A percentile compares a stretch with the other conserved stretches of the same genome.
Conservation (phyloP, 805 yeast species). For the Kodamaea kakaduensis region DNA sequence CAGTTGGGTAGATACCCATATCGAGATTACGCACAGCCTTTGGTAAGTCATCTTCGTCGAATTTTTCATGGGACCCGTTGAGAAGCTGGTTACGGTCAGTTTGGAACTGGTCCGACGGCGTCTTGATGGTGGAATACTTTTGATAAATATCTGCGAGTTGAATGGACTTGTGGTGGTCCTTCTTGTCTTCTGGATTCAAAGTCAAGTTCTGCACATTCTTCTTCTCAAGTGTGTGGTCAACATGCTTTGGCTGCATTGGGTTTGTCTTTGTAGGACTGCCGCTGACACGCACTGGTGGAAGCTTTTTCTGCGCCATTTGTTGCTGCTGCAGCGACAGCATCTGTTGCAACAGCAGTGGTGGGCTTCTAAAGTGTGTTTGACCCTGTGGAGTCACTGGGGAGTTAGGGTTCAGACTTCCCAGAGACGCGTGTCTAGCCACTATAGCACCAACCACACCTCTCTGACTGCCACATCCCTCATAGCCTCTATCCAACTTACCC, state of each 20-base stretch:
- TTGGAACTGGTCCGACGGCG: slow-evolving; percentile 40
- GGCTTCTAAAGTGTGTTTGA: neutral
- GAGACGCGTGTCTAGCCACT: slow-evolving; percentile 6
- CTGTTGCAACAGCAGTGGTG: neutral
- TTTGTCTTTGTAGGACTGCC: neutral
- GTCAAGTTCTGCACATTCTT: slow-evolving; percentile 16
- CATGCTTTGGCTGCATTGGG: neutral
- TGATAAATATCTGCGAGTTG: slow-evolving; percentile 42
- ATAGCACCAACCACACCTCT: slow-evolving; percentile 44
- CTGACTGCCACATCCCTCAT: slow-evolving; percentile 72
- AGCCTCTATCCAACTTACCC: slow-evolving; percentile 44
- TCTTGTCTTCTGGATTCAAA: slow-evolving; percentile 7
- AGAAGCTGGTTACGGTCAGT: slow-evolving; percentile 31
- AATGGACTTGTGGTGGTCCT: slow-evolving; percentile 30
- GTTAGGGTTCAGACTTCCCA: slow-evolving; percentile 5
- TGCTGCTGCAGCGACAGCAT: neutral
- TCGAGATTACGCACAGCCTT: slow-evolving; percentile 25
- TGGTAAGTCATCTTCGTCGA: slow-evolving; percentile 35
- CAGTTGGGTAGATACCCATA: slow-evolving; percentile 31
- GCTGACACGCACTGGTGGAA: too few relatives aligned
- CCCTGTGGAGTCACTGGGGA: slow-evolving; percentile 5
- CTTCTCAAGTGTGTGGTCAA: neutral
- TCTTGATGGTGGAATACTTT: slow-evolving; percentile 35
- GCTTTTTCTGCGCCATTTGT: neutral
- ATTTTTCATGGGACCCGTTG: slow-evolving; percentile 34